phyloP scores from a whole-genome alignment of 371 early-diverging fungal genomes.

The Mucor sp. region DNA sequence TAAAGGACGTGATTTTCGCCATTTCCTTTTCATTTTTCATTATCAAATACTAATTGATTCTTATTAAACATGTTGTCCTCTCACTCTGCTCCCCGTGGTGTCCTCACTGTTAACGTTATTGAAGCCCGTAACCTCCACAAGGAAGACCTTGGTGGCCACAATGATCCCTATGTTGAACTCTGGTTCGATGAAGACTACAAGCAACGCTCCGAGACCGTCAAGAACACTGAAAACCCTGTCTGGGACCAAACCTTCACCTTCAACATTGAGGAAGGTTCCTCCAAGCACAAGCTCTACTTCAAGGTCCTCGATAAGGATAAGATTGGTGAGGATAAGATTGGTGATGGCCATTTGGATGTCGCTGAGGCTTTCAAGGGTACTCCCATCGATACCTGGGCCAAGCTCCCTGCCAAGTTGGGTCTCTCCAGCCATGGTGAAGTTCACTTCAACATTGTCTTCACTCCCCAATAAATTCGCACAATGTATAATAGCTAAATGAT shows the following conservation, averaged over 20 bases:
- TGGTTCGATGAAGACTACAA: slow-evolving; percentile 45
- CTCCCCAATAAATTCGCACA: slow-evolving; percentile 9
- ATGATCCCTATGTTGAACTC: slow-evolving; percentile 43
- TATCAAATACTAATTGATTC: neutral
- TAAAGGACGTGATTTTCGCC: neutral
- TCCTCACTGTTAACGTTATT: slow-evolving; percentile 36
- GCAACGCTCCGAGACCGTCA: slow-evolving; percentile 32
- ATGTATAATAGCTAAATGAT: neutral
- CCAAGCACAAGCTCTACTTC: slow-evolving; percentile 34
- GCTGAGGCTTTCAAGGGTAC: slow-evolving; percentile 23
- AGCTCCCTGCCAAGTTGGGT: slow-evolving; percentile 39
- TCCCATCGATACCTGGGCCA: slow-evolving; percentile 34
- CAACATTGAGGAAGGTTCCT: slow-evolving; percentile 31
- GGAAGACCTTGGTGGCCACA: slow-evolving; percentile 36
- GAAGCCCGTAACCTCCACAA: slow-evolving; percentile 42
- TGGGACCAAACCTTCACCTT: slow-evolving; percentile 49
- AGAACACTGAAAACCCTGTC: slow-evolving; percentile 39
- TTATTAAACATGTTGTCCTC: slow-evolving; percentile 22
- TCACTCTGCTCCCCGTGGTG: slow-evolving; percentile 31
- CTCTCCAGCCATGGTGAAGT: slow-evolving; percentile 42
- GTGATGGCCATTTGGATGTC: slow-evolving; percentile 34
- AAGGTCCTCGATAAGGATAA: slow-evolving; percentile 36
- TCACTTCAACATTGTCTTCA: slow-evolving; percentile 30
- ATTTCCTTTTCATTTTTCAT: neutral
- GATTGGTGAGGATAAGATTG: slow-evolving; percentile 12